These are phyloP conservation scores for Alternaria conjuncta DNA, from an alignment of 2,329 filamentous ascomycete species.

Conservation along the genomic window DNA sequence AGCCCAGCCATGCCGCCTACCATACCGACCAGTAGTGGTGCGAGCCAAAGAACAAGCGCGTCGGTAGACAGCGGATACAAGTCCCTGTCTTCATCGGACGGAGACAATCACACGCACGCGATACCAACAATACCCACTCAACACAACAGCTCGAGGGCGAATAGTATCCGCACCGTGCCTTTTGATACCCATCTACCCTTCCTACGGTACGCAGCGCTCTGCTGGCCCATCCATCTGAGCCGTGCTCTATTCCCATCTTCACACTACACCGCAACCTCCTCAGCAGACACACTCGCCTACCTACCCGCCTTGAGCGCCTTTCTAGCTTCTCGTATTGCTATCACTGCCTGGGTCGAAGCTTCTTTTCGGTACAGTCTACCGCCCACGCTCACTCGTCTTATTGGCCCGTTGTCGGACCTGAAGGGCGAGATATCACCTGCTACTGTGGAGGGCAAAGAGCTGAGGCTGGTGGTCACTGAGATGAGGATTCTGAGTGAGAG, in stretches of 20 bases:
- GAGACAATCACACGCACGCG: slow-evolving; percentile 16
- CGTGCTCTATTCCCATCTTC: slow-evolving; percentile 25
- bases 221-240: slow-evolving; percentile 42
- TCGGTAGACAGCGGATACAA: slow-evolving; percentile 44
- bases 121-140: neutral
- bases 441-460: slow-evolving; percentile 32
- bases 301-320: slow-evolving; percentile 34
- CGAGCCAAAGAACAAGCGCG: slow-evolving; percentile 31
- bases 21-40: slow-evolving; percentile 23
- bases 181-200: slow-evolving; percentile 39
- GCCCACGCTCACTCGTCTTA: slow-evolving; percentile 37
- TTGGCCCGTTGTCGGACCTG: slow-evolving; percentile 30
- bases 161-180: slow-evolving; percentile 14
- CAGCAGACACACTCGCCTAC: slow-evolving; percentile 20
- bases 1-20: slow-evolving; percentile 10
- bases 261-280: neutral
- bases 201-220: slow-evolving; percentile 39
- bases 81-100: slow-evolving; percentile 34
- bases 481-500: slow-evolving; percentile 32
- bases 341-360: slow-evolving; percentile 42
- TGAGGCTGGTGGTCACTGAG: slow-evolving; percentile 31
- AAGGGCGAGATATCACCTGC: slow-evolving; percentile 29
- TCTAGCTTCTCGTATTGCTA: slow-evolving; percentile 31
- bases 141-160: slow-evolving; percentile 3
- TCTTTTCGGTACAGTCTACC: slow-evolving; percentile 40